A percentile compares a stretch with the other conserved stretches of the same genome.
phyloP scores from a whole-genome alignment of 2,329 filamentous ascomycete species.

The Massarina eburnea region DNA sequence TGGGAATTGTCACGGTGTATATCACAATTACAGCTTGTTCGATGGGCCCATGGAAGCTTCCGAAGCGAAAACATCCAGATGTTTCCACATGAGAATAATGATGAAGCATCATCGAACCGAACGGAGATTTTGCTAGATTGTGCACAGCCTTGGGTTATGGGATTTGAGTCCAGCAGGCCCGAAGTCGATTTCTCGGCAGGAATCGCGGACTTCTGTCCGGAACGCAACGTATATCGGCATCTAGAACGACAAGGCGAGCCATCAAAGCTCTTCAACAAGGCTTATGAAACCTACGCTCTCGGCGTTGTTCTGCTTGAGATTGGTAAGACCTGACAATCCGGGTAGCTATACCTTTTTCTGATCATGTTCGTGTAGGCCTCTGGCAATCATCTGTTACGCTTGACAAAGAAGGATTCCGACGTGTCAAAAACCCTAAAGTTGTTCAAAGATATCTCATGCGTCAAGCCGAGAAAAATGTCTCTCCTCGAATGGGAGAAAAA shows the following conservation, averaged over 20 bases:
- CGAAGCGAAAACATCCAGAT: slow-evolving; percentile 19
- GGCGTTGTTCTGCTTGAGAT: slow-evolving; percentile 45
- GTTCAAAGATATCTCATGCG: slow-evolving; percentile 13
- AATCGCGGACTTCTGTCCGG: slow-evolving; percentile 1
- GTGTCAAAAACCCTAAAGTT: slow-evolving; percentile 5
- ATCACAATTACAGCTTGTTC: neutral
- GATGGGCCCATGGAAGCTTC: slow-evolving; percentile 15
- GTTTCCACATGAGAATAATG: slow-evolving; percentile 4
- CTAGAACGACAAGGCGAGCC: slow-evolving; percentile 35
- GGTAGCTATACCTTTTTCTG: neutral
- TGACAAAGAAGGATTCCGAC: slow-evolving; percentile 10
- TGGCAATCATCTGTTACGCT: slow-evolving; percentile 13
- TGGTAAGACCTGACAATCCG: neutral
- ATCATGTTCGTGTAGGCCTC: slow-evolving; percentile 11
- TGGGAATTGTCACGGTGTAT: neutral
- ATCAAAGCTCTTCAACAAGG: slow-evolving; percentile 25
- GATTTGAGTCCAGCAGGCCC: slow-evolving; percentile 15
- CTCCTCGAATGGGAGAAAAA: slow-evolving; percentile 12
- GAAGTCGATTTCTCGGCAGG: slow-evolving; percentile 12
- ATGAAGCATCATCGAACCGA: neutral
- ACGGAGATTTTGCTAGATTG: neutral
- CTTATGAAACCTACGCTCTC: slow-evolving; percentile 41
- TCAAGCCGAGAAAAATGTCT: slow-evolving; percentile 10
- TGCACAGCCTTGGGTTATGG: slow-evolving; percentile 12
- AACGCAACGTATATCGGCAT: slow-evolving; percentile 28